Evolutionary conservation across 2,329 filamentous ascomycete species (phyloP).

Genomic region (Cytospora leucostoma): DNA sequence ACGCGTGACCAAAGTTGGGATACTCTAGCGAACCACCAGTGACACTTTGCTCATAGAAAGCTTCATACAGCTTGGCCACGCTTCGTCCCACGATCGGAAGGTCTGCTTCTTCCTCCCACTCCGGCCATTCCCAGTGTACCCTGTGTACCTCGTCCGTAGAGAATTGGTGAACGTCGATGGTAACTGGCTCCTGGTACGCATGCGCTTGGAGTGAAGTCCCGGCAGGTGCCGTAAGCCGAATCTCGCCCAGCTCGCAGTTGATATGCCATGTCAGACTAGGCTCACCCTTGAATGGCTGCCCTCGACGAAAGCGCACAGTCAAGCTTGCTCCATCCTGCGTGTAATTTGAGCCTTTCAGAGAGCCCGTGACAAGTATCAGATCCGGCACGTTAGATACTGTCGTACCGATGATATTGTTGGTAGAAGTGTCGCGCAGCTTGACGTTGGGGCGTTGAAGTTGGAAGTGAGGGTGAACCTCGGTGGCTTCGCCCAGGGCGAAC

Average conservation of each 20-base stretch:
- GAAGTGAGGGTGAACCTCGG: constrained; percentile 42
- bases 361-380: constrained; percentile 37
- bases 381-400: constrained; percentile 35
- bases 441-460: constrained; percentile 48
- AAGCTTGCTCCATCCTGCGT: constrained; percentile 41
- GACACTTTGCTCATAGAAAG: constrained; percentile 37
- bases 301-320: constrained; percentile 44
- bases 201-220: constrained; percentile 36
- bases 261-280: constrained; percentile 49
- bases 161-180: constrained; percentile 54
- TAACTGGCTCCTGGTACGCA: constrained; percentile 43
- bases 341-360: constrained; percentile 33
- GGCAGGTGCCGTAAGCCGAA: constrained; percentile 39
- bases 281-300: constrained; percentile 47
- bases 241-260: constrained; percentile 49
- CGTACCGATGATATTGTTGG: constrained; percentile 37
- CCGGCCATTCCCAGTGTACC: constrained; percentile 47
- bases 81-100: constrained; percentile 48
- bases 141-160: constrained; percentile 46
- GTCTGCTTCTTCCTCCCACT: constrained; percentile 46
- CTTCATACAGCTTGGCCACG: constrained; percentile 59
- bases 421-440: constrained; percentile 37
- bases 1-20: constrained; percentile 18
- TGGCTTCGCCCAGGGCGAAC: constrained; percentile 48
- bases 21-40: constrained; percentile 10